These are phyloP conservation scores for Candida yuanshanica DNA, from an alignment of 805 yeast genomes.

Conservation along the genomic window DNA sequence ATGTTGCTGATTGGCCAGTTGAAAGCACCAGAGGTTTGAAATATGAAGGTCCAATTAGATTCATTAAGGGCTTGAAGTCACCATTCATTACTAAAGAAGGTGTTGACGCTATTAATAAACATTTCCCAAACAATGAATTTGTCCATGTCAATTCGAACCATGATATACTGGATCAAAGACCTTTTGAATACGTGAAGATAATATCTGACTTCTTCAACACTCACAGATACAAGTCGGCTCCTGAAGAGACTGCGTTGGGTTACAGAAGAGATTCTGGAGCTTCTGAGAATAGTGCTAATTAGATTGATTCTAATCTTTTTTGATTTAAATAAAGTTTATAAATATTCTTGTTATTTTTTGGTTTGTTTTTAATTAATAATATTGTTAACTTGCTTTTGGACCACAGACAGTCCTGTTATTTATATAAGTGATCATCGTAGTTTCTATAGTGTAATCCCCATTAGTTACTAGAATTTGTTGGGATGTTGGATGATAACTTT, in stretches of 20 bases:
- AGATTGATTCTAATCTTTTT: background rate
- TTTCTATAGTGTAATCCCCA: too few relatives aligned
- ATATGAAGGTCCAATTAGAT: conserved; percentile 19
- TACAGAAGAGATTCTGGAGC: background rate
- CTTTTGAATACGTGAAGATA: conserved; percentile 26
- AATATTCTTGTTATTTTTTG: background rate
- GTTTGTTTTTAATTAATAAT: too few relatives aligned
- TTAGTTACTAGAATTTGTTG: too few relatives aligned
- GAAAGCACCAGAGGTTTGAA: conserved; percentile 15
- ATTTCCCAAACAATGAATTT: conserved; percentile 24
- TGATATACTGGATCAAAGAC: conserved; percentile 39
- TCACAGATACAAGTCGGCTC: conserved; percentile 16
- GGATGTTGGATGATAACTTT: too few relatives aligned
- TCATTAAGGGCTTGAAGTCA: conserved; percentile 22
- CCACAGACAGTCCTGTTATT: too few relatives aligned
- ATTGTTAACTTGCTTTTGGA: too few relatives aligned
- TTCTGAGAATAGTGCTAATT: background rate
- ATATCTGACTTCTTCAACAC: conserved; percentile 24
- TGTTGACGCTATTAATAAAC: conserved; percentile 15
- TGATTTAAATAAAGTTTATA: background rate
- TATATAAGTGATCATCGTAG: too few relatives aligned
- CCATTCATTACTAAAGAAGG: conserved; percentile 22
- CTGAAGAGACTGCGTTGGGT: conserved; percentile 4
- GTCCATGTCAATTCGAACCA: conserved; percentile 23
- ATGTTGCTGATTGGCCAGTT: conserved; percentile 31